A percentile compares a stretch with the other conserved stretches of the same genome.
These are phyloP conservation scores for Dictyostelium capitatum DNA, from an alignment of 78 protist genomes.

Conservation along the genomic window DNA sequence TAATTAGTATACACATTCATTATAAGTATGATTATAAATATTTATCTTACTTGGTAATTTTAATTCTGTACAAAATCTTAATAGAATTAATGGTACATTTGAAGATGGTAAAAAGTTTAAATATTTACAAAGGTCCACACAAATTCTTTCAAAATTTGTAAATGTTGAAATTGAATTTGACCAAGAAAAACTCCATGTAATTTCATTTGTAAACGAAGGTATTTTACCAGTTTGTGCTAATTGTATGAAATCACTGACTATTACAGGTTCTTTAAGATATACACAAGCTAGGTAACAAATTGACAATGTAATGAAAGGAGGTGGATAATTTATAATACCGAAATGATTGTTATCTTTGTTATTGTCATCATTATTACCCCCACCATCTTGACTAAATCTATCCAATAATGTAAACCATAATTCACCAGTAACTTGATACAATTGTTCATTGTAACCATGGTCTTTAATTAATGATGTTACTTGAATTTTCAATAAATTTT, in stretches of 20 bases:
- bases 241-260: constrained; percentile 8
- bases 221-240: constrained; percentile 30
- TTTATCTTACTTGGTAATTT: constrained; percentile 67
- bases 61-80: constrained; percentile 63
- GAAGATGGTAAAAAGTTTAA: constrained; percentile 31
- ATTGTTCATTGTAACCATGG: neutral
- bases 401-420: constrained; percentile 30
- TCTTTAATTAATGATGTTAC: constrained; percentile 20
- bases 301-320: constrained; percentile 31
- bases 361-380: neutral
- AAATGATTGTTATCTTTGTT: neutral
- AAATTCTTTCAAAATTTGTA: neutral
- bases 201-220: neutral
- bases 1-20: neutral
- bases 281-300: constrained; percentile 20
- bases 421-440: constrained; percentile 66
- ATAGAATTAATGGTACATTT: constrained; percentile 37
- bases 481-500: constrained; percentile 18
- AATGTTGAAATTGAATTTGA: neutral
- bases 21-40: too few relatives aligned
- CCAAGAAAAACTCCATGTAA: neutral
- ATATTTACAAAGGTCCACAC: constrained; percentile 21
- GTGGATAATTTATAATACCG: constrained; percentile 12
- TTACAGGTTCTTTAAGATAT: constrained; percentile 51
- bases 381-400: neutral